Evolutionary conservation across 176 grass and related monocot species (phyloP).

Genomic region (Carex kokanica): DNA sequence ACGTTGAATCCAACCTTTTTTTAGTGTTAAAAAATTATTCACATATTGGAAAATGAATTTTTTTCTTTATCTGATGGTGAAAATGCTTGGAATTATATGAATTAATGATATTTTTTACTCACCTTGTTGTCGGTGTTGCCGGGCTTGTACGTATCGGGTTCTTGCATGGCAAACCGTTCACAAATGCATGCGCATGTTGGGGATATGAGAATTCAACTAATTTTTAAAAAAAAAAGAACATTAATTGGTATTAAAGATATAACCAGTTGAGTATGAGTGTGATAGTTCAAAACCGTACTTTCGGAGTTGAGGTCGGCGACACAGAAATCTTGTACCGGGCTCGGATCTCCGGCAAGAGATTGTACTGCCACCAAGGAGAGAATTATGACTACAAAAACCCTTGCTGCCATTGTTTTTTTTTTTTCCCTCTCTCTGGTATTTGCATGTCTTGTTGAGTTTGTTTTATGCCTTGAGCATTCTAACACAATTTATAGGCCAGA

Average conservation of each 20-base stretch:
- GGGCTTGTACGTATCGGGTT: background rate
- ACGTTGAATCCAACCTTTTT: constrained; percentile 37
- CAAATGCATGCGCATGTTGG: background rate
- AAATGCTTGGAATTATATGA: background rate
- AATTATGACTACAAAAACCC: constrained; percentile 15
- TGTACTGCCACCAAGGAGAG: background rate
- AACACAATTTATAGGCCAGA: constrained; percentile 12
- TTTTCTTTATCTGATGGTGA: background rate
- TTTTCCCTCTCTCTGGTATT: background rate
- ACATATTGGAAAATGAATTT: background rate
- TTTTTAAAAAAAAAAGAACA: background rate
- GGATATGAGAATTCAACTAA: background rate
- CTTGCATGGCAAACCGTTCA: constrained; percentile 41
- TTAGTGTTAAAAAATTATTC: background rate
- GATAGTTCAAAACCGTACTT: constrained; percentile 1
- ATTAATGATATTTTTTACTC: background rate
- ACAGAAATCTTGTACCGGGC: constrained; percentile 35
- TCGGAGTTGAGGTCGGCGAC: constrained; percentile 8
- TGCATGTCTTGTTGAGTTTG: background rate
- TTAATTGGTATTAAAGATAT: background rate
- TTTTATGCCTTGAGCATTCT: background rate
- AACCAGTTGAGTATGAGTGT: background rate
- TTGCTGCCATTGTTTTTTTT: constrained; percentile 21
- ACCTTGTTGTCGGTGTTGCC: constrained; percentile 34
- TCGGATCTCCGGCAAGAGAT: constrained; percentile 24